Percentiles rank a stretch among this genome's conserved stretches.
These are phyloP conservation scores for Cyclostephanos tholiformis DNA, from an alignment of 108 stramenopile species.

Conservation along the genomic window DNA sequence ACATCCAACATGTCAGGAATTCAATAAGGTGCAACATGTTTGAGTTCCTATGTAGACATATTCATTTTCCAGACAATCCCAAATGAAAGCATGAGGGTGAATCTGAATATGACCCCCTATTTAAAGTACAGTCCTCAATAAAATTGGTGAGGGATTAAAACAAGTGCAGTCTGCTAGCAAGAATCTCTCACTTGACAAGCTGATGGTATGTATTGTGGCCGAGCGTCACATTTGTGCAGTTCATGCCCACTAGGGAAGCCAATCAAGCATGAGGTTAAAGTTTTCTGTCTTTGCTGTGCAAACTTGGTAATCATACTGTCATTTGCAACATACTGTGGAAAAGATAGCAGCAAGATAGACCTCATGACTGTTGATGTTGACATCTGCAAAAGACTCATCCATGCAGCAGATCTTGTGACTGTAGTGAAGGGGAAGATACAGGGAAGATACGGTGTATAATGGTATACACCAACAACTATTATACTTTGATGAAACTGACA, in stretches of 20 bases:
- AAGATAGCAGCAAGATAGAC: not conserved
- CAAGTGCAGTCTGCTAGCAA: constrained; percentile 10
- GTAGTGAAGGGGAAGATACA: not conserved
- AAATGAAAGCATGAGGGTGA: not conserved
- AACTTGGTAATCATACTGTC: not conserved
- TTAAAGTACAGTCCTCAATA: constrained; percentile 4
- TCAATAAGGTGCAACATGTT: constrained; percentile 6
- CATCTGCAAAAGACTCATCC: not conserved
- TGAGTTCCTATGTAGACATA: not conserved
- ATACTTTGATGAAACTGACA: constrained; percentile 4
- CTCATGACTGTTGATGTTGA: not conserved
- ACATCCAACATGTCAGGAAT: constrained; percentile 7
- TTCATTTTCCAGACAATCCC: constrained; percentile 20
- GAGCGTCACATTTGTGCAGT: constrained; percentile 14
- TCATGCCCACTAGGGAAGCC: constrained; percentile 36
- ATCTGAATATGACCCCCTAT: constrained; percentile 16
- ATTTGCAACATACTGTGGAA: constrained; percentile 15
- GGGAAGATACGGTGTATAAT: no score
- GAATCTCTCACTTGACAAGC: constrained; percentile 14
- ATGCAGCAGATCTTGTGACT: not conserved
- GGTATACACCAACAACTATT: constrained; percentile 27
- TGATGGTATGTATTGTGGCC: constrained; percentile 26
- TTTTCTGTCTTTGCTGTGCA: constrained; percentile 15
- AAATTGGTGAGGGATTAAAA: not conserved
- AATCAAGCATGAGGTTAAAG: constrained; percentile 34